Conservation (phyloP, 106 monocot species). For the Dioscorea zingiberensis region DNA sequence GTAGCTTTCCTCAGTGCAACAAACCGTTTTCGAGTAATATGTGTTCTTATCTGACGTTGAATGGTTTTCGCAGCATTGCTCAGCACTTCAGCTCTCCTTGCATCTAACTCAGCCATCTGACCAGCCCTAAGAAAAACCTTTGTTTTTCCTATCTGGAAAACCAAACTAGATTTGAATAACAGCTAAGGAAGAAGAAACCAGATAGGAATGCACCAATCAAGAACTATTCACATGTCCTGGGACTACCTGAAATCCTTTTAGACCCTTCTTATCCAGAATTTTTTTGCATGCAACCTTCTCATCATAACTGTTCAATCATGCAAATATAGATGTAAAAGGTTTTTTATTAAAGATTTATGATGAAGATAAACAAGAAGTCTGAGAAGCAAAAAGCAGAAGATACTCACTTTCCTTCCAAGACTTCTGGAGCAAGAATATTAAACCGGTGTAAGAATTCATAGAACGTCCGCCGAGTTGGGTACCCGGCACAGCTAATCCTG, state of each 20-base stretch:
- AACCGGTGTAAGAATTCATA: slow-evolving; percentile 97
- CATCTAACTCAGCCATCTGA: slow-evolving; percentile 99
- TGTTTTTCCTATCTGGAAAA: slow-evolving; percentile 91
- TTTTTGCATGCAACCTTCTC: slow-evolving; percentile 85
- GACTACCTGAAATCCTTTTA: slow-evolving; percentile 85
- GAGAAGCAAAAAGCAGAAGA: not conserved
- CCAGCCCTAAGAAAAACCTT: slow-evolving; percentile 98
- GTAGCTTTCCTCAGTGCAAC: slow-evolving; percentile 61
- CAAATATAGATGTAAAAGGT: not conserved
- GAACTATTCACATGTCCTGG: not conserved
- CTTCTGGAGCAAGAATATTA: slow-evolving; percentile 81
- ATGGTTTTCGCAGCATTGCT: slow-evolving; percentile 83
- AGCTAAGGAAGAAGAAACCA: not conserved
- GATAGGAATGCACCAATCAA: too few relatives aligned
- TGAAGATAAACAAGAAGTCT: not conserved
- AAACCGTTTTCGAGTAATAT: slow-evolving; percentile 75
- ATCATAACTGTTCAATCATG: slow-evolving; percentile 50
- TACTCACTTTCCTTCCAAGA: slow-evolving; percentile 82
- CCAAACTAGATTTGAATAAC: not conserved
- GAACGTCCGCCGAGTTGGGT: slow-evolving; percentile 91
- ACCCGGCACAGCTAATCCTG: slow-evolving; percentile 98
- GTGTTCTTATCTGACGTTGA: slow-evolving; percentile 77
- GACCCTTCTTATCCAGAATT: slow-evolving; percentile 82
- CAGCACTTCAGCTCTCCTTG: slow-evolving; percentile 76
- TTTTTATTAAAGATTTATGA: not conserved